Conservation (phyloP, 169 alveolate genomes). For the Plasmodium sp. region DNA sequence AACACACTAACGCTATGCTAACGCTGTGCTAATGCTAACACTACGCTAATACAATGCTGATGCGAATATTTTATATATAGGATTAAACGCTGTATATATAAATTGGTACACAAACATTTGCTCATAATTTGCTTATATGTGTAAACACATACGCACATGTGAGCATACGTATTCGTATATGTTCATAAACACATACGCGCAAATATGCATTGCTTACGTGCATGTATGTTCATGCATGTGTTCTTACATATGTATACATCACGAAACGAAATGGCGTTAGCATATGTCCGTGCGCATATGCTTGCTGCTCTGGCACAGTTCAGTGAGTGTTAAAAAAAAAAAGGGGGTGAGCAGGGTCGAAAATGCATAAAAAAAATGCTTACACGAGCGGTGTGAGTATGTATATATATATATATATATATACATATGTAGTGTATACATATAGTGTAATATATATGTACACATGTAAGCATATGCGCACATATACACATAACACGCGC, state of each 20-base stretch:
- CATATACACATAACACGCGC: background rate
- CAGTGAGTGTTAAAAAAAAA: background rate
- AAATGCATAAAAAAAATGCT: background rate
- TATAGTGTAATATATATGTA: background rate
- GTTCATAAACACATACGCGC: background rate
- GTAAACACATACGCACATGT: background rate
- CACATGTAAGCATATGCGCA: background rate
- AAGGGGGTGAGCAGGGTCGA: background rate
- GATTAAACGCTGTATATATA: background rate
- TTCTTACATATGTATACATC: background rate
- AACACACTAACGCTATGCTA: background rate
- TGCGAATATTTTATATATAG: background rate
- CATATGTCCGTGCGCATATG: background rate
- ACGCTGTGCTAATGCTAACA: background rate
- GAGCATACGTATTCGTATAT: background rate
- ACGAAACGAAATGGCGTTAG: background rate
- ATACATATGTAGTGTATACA: background rate
- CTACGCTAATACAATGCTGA: background rate
- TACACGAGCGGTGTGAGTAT: background rate
- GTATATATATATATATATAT: too few relatives aligned
- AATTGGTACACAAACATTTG: conserved; percentile 1
- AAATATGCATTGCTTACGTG: background rate
- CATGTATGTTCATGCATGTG: background rate
- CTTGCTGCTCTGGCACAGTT: background rate
- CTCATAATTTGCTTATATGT: background rate